phyloP scores from a whole-genome alignment of 768 basidiomycete species.

The Suillus fuscotomentosus region DNA sequence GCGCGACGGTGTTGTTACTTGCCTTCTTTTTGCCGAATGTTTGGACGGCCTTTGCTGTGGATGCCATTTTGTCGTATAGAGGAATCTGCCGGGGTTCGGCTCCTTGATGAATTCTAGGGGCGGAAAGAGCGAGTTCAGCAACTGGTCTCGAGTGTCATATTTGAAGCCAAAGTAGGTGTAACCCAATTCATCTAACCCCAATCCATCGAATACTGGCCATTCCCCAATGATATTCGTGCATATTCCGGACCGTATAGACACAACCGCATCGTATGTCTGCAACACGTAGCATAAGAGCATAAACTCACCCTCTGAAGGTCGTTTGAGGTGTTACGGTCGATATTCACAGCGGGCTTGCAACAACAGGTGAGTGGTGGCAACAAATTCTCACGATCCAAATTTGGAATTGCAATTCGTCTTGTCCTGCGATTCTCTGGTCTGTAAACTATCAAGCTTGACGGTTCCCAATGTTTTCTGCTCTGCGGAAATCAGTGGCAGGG shows the following conservation, averaged over 20 bases:
- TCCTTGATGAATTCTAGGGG: conserved; percentile 16
- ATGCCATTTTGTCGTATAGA: conserved; percentile 51
- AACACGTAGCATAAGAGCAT: conserved; percentile 11
- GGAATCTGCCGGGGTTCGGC: conserved; percentile 19
- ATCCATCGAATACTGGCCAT: conserved; percentile 39
- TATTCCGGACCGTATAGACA: background rate
- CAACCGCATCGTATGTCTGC: background rate
- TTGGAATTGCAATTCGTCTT: conserved; percentile 13
- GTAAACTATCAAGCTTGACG: background rate
- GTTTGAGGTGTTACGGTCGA: conserved; percentile 26
- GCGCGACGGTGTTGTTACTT: conserved; percentile 26
- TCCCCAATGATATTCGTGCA: conserved; percentile 22
- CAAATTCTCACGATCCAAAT: conserved; percentile 25
- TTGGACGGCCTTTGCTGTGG: conserved; percentile 86
- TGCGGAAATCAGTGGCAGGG: conserved; percentile 16
- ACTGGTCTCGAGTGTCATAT: conserved; percentile 1
- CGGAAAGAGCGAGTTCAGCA: conserved; percentile 17
- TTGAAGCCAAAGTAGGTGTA: background rate
- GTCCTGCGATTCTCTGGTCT: background rate
- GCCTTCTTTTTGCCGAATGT: conserved; percentile 99
- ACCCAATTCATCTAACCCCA: conserved; percentile 35
- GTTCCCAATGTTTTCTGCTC: conserved; percentile 18
- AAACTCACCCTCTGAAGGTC: conserved; percentile 40
- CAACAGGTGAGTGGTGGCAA: background rate
- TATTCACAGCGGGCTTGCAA: conserved; percentile 6